A percentile compares a stretch with the other conserved stretches of the same genome.
Conservation (phyloP, 345 rosid species). For the Murraya koenigii region DNA sequence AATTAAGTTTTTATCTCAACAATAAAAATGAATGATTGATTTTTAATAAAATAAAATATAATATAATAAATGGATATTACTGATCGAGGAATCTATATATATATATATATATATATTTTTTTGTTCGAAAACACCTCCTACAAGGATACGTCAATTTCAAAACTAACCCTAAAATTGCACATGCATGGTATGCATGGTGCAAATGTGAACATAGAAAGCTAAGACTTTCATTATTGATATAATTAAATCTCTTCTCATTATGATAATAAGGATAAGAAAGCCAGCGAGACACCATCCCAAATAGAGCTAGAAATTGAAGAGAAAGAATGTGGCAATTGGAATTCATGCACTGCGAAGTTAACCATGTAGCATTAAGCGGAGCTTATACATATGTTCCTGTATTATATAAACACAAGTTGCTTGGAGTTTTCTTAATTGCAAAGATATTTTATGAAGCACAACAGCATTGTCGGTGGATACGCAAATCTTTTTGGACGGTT, state of each 20-base stretch:
- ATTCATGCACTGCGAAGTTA: not conserved
- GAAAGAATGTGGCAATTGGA: not conserved
- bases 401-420: not conserved
- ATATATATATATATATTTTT: too few species aligned
- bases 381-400: not conserved
- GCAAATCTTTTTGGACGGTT: conserved; percentile 37
- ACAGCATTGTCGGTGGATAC: conserved; percentile 34
- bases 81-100: too few species aligned
- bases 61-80: too few species aligned
- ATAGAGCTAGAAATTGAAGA: not conserved
- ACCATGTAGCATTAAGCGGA: not conserved
- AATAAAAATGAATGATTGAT: too few species aligned
- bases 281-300: not conserved
- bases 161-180: not conserved
- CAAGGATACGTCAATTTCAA: not conserved
- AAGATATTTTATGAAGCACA: not conserved
- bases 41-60: too few species aligned
- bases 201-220: not conserved
- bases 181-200: not conserved
- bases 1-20: too few species aligned
- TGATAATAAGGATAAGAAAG: not conserved
- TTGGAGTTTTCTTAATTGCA: not conserved
- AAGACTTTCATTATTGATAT: not conserved
- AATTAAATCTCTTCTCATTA: not conserved
- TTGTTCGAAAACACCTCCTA: too few species aligned